Evolutionary conservation across 202 grass and related monocot genomes (phyloP).

Genomic region (Brachypodium distachyon): DNA sequence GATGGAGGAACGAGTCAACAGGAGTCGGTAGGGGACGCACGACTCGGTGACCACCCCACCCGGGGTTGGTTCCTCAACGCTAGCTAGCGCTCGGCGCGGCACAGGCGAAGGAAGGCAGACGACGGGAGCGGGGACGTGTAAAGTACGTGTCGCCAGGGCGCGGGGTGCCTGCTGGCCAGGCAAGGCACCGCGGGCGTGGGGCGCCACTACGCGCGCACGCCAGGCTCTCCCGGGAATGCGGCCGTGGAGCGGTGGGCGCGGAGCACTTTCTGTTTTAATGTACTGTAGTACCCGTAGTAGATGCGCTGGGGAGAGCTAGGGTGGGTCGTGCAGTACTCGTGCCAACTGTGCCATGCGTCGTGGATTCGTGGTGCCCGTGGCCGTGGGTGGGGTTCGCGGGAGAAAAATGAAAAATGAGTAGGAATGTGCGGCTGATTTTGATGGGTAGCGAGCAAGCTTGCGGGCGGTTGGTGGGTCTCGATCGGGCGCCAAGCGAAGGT

Average conservation of each 20-base stretch:
- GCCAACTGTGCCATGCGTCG: no score
- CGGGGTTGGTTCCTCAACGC: no score
- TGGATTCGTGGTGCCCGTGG: no score
- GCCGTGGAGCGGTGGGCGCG: neutral
- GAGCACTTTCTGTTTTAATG: neutral
- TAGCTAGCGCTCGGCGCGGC: neutral
- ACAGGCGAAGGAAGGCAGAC: neutral
- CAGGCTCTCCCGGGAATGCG: neutral
- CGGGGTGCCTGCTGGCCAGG: neutral
- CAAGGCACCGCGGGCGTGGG: no score
- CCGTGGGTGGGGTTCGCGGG: neutral
- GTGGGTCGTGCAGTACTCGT: neutral
- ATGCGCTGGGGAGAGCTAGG: neutral
- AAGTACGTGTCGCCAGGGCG: constrained; percentile 13
- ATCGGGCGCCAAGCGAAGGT: neutral
- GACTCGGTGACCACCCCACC: no score
- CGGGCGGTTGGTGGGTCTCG: neutral
- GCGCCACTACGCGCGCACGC: neutral
- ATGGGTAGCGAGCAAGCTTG: no score
- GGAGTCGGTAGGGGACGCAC: no score
- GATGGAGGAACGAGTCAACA: no score
- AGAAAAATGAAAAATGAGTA: no score
- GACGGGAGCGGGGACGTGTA: neutral
- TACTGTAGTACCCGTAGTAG: neutral
- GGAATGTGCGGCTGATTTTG: no score